These are phyloP conservation scores for Hymenoscyphus linearis DNA, from an alignment of 2,329 filamentous ascomycete genomes.

Conservation along the genomic window DNA sequence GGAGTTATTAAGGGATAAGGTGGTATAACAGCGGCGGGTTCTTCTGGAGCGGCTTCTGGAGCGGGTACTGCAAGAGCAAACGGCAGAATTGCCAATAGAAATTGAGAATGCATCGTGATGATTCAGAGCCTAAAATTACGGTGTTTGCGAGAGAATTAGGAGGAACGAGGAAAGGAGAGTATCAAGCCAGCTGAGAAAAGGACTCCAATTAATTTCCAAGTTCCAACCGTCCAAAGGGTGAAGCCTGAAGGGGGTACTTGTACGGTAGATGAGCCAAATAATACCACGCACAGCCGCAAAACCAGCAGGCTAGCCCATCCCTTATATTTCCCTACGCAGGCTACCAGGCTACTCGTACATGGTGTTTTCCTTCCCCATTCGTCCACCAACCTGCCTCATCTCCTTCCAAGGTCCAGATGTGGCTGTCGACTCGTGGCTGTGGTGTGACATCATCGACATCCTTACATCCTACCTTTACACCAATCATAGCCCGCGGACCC, in stretches of 20 bases:
- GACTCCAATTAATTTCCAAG: no score
- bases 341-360: background rate
- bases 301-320: background rate
- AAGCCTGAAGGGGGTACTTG: background rate
- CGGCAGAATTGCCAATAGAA: constrained; percentile 21
- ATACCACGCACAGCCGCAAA: background rate
- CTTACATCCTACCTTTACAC: background rate
- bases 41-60: constrained; percentile 23
- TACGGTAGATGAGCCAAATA: background rate
- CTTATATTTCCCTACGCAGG: background rate
- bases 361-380: background rate
- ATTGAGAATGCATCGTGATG: constrained; percentile 1
- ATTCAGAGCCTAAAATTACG: background rate
- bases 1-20: constrained; percentile 44
- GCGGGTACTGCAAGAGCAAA: constrained; percentile 22
- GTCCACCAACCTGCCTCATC: background rate
- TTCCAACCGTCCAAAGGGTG: background rate
- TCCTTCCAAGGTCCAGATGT: background rate
- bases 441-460: background rate
- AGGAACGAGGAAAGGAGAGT: background rate
- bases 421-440: background rate
- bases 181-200: background rate
- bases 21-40: constrained; percentile 21
- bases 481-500: background rate
- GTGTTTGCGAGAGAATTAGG: background rate